A percentile compares a stretch with the other conserved stretches of the same genome.
phyloP scores from a whole-genome alignment of 2,329 filamentous ascomycete genomes.

The Colletotrichum gloeosporioides region DNA sequence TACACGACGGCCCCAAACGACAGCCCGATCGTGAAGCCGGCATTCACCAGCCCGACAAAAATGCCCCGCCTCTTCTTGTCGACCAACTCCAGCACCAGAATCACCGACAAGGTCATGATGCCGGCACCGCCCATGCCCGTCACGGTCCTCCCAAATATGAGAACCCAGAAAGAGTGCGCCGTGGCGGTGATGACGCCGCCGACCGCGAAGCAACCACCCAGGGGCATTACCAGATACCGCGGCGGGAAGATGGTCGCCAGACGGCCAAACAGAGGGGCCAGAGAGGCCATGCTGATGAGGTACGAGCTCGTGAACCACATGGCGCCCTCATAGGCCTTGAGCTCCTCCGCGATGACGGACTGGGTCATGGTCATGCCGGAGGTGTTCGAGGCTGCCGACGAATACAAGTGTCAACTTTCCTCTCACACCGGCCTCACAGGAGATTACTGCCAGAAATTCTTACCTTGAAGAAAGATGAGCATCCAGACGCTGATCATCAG shows the following conservation, averaged over 20 bases:
- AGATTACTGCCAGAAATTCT: background rate
- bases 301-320: conserved; percentile 86
- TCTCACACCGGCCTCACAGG: background rate
- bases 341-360: conserved; percentile 75
- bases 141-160: conserved; percentile 72
- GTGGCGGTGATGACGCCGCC: conserved; percentile 71
- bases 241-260: conserved; percentile 78
- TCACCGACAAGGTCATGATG: conserved; percentile 74
- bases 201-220: conserved; percentile 61
- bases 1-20: conserved; percentile 75
- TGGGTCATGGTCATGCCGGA: conserved; percentile 84
- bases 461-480: conserved; percentile 67
- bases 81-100: conserved; percentile 78
- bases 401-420: background rate
- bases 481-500: conserved; percentile 60
- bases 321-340: conserved; percentile 74
- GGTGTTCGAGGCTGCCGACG: conserved; percentile 67
- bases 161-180: conserved; percentile 63
- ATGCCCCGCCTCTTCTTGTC: conserved; percentile 72
- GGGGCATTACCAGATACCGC: conserved; percentile 66
- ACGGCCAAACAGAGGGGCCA: conserved; percentile 74
- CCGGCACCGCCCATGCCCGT: conserved; percentile 75
- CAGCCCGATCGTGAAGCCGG: conserved; percentile 74
- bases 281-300: conserved; percentile 64
- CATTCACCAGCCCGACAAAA: conserved; percentile 76